Conservation (phyloP, 257 asterid species). For the Solanum gandarillasii region DNA sequence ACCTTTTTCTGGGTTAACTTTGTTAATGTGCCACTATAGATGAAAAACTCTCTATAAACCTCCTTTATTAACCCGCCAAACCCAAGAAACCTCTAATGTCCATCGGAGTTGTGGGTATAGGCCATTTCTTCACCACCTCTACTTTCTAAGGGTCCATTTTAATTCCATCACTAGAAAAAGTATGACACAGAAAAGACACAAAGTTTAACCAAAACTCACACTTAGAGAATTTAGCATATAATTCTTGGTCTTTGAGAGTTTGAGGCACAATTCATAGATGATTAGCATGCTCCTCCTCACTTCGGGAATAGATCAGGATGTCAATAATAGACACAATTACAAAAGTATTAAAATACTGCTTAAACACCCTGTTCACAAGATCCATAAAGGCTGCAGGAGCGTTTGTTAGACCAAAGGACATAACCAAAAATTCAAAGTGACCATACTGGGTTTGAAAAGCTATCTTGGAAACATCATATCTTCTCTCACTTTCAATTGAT, state of each 20-base stretch:
- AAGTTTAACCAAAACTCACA: too few relatives aligned
- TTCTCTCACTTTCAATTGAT: not conserved
- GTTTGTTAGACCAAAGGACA: not conserved
- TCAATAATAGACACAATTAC: not conserved
- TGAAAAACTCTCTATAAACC: too few relatives aligned
- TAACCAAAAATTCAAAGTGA: not conserved
- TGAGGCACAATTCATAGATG: not conserved
- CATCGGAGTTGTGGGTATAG: too few relatives aligned
- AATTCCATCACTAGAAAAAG: not conserved
- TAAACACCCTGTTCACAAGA: not conserved
- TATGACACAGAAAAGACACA: not conserved
- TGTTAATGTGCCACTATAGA: too few relatives aligned
- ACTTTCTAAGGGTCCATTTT: not conserved
- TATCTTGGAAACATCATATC: not conserved
- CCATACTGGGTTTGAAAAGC: not conserved
- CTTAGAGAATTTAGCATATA: too few relatives aligned
- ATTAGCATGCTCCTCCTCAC: not conserved
- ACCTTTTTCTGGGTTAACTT: too few relatives aligned
- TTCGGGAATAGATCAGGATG: not conserved
- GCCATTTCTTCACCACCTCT: too few relatives aligned
- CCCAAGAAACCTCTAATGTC: too few relatives aligned
- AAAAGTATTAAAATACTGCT: not conserved
- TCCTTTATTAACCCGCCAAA: too few relatives aligned
- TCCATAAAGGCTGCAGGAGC: not conserved
- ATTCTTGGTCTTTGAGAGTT: not conserved